Percentiles rank a stretch among this genome's conserved stretches.
Conservation (phyloP, 176 grass and related monocot genomes). For the Oryza rufipogon region DNA sequence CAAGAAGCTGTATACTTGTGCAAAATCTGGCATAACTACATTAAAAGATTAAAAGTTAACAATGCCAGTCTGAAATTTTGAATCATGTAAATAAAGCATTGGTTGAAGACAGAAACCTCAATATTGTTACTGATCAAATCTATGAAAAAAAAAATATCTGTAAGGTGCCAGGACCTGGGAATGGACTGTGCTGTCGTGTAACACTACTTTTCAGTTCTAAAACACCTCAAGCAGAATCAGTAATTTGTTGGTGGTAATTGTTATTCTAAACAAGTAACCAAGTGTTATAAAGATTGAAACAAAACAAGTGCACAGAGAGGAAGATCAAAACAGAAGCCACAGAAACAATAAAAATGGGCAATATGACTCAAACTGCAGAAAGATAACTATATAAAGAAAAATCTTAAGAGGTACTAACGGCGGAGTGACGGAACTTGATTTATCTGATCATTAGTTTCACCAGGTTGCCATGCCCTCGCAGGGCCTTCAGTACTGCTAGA, state of each 20-base stretch:
- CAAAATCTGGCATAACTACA: constrained; percentile 95
- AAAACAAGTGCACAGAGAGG: constrained; percentile 23
- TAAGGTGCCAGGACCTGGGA: constrained; percentile 6
- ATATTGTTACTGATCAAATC: constrained; percentile 6
- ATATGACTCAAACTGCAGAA: constrained; percentile 15
- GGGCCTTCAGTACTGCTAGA: constrained; percentile 66
- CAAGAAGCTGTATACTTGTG: constrained; percentile 86
- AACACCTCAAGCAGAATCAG: not conserved
- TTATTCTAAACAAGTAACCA: constrained; percentile 9
- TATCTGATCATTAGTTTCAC: constrained; percentile 63
- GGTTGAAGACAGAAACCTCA: constrained; percentile 7
- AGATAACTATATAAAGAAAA: constrained; percentile 25
- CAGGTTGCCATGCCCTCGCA: constrained; percentile 50
- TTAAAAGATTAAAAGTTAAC: constrained; percentile 39
- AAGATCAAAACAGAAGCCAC: constrained; percentile 23
- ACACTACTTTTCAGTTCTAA: constrained; percentile 3
- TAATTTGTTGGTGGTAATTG: constrained; percentile 5
- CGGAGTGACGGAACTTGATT: constrained; percentile 73
- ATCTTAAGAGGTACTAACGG: constrained; percentile 62
- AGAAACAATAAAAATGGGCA: constrained; percentile 22
- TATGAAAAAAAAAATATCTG: constrained; percentile 20
- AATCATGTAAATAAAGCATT: constrained; percentile 13
- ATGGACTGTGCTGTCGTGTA: constrained; percentile 7
- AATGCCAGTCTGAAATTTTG: not conserved
- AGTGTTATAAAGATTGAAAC: constrained; percentile 19